Percentiles rank a stretch among this genome's conserved stretches.
Conservation (phyloP, 202 grass and related monocot genomes). For the Carex arenaria region DNA sequence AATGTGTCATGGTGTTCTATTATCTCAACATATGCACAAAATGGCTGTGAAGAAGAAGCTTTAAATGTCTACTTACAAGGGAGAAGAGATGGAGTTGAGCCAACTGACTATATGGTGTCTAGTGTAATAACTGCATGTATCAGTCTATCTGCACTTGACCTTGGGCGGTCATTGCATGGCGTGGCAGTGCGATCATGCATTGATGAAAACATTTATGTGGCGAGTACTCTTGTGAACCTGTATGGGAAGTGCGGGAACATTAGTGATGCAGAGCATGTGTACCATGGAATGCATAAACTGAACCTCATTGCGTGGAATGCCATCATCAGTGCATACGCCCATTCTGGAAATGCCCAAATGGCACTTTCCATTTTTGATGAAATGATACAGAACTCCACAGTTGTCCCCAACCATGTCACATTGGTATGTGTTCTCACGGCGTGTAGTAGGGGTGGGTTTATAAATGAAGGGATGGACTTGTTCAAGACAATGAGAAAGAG, state of each 20-base stretch:
- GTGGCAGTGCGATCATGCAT: constrained; percentile 53
- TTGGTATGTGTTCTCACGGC: constrained; percentile 59
- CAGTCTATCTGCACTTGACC: constrained; percentile 53
- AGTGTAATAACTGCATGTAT: constrained; percentile 69
- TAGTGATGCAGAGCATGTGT: constrained; percentile 43
- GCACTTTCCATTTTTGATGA: constrained; percentile 53
- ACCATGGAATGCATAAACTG: constrained; percentile 40
- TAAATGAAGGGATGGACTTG: constrained; percentile 49
- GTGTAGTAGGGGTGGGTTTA: constrained; percentile 73
- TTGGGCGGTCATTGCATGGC: constrained; percentile 52
- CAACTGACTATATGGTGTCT: constrained; percentile 66
- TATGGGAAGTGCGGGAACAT: constrained; percentile 75
- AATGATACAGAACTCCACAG: constrained; percentile 40
- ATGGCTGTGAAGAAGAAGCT: constrained; percentile 59
- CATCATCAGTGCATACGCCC: constrained; percentile 63
- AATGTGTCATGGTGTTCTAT: constrained; percentile 76
- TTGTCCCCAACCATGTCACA: constrained; percentile 58
- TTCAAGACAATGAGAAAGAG: constrained; percentile 62
- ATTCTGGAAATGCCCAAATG: constrained; percentile 44
- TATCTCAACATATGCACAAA: constrained; percentile 52
- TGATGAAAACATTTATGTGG: constrained; percentile 64
- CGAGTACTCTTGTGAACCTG: constrained; percentile 70
- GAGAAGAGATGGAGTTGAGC: constrained; percentile 50
- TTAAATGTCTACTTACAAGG: constrained; percentile 49
- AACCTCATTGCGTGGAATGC: constrained; percentile 73